Evolutionary conservation across 176 grass and related monocot genomes (phyloP).

Genomic region (Aechmea fasciata): DNA sequence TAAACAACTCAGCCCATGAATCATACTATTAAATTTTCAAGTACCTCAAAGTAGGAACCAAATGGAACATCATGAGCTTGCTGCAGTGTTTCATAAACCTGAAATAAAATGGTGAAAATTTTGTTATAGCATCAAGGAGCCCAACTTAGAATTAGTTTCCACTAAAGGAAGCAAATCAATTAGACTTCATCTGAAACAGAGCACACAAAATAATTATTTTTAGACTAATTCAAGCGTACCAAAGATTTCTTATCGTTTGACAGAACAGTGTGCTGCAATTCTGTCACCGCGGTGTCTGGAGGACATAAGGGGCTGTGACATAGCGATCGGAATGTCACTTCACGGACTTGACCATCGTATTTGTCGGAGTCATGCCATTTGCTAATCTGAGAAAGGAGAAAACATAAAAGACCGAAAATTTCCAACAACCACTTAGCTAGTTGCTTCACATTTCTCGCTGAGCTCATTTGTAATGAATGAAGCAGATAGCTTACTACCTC

Average conservation of each 20-base stretch:
- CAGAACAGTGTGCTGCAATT: constrained; percentile 58
- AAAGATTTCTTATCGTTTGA: constrained; percentile 57
- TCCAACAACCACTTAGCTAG: not conserved
- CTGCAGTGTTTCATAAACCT: constrained; percentile 90
- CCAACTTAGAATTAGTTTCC: not conserved
- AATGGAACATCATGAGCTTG: constrained; percentile 97
- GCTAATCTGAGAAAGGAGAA: constrained; percentile 40
- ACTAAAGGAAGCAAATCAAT: not conserved
- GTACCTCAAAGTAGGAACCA: constrained; percentile 97
- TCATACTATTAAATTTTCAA: constrained; percentile 3
- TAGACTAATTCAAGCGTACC: constrained; percentile 41
- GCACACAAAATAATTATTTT: constrained; percentile 16
- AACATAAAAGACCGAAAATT: constrained; percentile 1
- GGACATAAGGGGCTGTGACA: constrained; percentile 95
- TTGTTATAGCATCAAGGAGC: constrained; percentile 7
- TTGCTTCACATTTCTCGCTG: not conserved
- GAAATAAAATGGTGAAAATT: constrained; percentile 22
- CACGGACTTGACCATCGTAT: constrained; percentile 57
- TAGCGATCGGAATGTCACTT: constrained; percentile 73
- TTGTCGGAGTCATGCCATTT: constrained; percentile 59
- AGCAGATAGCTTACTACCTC: too few species aligned
- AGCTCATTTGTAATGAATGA: not conserved
- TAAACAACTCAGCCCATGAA: not conserved
- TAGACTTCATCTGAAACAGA: constrained; percentile 3
- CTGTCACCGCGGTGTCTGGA: constrained; percentile 79